Evolutionary conservation across 208 protist species (phyloP), one percentile per base, ranked within the genome.

Genomic region (Lotmaria passim): DNA sequence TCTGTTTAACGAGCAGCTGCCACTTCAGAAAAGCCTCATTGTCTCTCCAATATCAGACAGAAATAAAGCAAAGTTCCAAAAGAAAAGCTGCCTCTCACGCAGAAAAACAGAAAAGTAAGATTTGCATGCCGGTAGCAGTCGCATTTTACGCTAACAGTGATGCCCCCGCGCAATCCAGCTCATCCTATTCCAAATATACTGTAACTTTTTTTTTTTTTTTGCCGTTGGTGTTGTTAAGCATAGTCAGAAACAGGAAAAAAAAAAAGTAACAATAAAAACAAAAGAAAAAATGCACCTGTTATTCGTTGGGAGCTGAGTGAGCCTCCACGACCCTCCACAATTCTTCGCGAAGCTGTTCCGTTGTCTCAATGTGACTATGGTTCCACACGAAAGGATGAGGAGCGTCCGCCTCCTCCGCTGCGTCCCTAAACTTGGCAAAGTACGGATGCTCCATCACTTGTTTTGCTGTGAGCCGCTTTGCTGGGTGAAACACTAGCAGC

Each of bases 401-500:
- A 11, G 88, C 82, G 3, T 34, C 77, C 15, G 87, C 81, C 62
- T 98, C 97, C 15, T 90, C 82, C 14, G 69, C 78, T 21, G 89
- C 69, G 55, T 97, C 82, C 30, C 92, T 82, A 82, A 97, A 98
- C 48, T 91, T 89, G 2, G 60, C 38, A 85, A 99, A 96, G 72
- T 97, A 99, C 6, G 93, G 90, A 70, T 99, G 96, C 64, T 92
- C 90, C 50, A 99, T 87, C n/a, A 97, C 93, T 59, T 98, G 82
- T 46, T 87, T 90, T 17, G 96, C 93, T 2, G 95, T 98, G 31
- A 98, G 75, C 31, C 98, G 86, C 81, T 97, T 98, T 7, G 93
- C 82, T 24, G 98, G 98, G 68, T 99, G 98, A 71, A 99, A 99
- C 41, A 98, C 93, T 23, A 99, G 83, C 8, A 99, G 82, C 58